Conservation (phyloP, 768 basidiomycete species). For the Suillus brevipes region DNA sequence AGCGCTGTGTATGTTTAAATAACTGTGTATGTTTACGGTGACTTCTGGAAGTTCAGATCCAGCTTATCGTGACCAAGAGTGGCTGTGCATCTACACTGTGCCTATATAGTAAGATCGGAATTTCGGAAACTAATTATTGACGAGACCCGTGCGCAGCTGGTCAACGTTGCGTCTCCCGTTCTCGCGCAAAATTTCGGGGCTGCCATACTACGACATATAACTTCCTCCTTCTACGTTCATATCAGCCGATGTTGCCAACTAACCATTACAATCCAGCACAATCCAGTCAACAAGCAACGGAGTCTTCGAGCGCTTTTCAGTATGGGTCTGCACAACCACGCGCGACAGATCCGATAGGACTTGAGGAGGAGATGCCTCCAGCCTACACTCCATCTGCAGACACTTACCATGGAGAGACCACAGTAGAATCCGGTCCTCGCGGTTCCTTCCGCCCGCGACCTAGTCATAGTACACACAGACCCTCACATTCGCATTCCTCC, state of each 20-base stretch:
- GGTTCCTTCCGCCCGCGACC: slow-evolving; percentile 55
- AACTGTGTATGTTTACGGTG: not conserved
- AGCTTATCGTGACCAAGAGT: not conserved
- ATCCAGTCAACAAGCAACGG: not conserved
- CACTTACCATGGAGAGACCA: slow-evolving; percentile 54
- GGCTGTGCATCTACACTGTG: not conserved
- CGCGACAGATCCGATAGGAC: not conserved
- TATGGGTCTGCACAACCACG: not conserved
- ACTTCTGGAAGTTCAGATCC: not conserved
- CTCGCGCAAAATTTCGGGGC: not conserved
- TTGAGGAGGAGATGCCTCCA: slow-evolving; percentile 63
- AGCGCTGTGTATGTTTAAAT: not conserved
- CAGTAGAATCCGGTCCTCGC: slow-evolving; percentile 60
- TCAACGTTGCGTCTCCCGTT: not conserved
- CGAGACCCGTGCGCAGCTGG: not conserved
- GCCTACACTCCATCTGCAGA: slow-evolving; percentile 66
- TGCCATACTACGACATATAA: not conserved
- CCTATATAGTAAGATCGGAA: not conserved
- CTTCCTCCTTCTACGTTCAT: not conserved
- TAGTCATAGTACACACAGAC: slow-evolving; percentile 7
- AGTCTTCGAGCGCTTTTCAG: not conserved
- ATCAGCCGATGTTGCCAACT: not conserved
- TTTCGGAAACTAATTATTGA: not conserved
- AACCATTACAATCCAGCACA: not conserved
- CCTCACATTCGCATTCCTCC: slow-evolving; percentile 12